Evolutionary conservation across 345 rosid genomes (phyloP), one percentile per base, ranked within the genome.

Genomic region (Heritiera fomes): DNA sequence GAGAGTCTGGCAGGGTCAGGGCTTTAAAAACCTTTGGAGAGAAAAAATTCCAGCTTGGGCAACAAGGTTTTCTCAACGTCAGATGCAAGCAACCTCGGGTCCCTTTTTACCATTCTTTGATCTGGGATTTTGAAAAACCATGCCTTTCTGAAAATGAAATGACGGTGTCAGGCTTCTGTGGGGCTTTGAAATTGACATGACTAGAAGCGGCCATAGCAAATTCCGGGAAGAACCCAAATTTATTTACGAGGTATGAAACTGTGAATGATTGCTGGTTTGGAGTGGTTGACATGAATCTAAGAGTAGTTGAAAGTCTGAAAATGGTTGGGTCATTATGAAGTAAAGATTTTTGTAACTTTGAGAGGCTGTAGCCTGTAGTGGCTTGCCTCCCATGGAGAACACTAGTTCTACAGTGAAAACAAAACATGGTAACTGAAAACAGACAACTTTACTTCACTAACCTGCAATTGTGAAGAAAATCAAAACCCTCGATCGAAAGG

Each of bases 201-300:
- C 60, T 80, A 38, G 85, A 64, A 2, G 68, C 71, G 10, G 75
- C 40, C 0, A 65, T 3, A 23, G 89, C 87, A 18, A 71, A 76
- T 30, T 81, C 76, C 0, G 75, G 71, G 5, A 86, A 87, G 10
- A 88, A 75, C 50, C 85, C 88, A 71, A 62, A 75, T 45, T 66
- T 47, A 8, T 79, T 75, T 1, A 82, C 64, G 56, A 84, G 87
- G 83, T 81, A 86, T 13, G 85, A 85, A 10, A 83, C 80, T 10
- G 84, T 69, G 64, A 84, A 81, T 0, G 85, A 74, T 9, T 45
- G 41, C 15, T 8, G 40, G 28, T 40, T 18, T 13, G 75, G 3
- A 59, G 28, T 43, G 66, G 41, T 68, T 7, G 75, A 59, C 17
- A 79, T 28, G 50, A 8, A 76, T 73, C 76, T 73, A 18, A 55